phyloP scores from a whole-genome alignment of 805 yeast species.

The Hanseniaspora thailandica region DNA sequence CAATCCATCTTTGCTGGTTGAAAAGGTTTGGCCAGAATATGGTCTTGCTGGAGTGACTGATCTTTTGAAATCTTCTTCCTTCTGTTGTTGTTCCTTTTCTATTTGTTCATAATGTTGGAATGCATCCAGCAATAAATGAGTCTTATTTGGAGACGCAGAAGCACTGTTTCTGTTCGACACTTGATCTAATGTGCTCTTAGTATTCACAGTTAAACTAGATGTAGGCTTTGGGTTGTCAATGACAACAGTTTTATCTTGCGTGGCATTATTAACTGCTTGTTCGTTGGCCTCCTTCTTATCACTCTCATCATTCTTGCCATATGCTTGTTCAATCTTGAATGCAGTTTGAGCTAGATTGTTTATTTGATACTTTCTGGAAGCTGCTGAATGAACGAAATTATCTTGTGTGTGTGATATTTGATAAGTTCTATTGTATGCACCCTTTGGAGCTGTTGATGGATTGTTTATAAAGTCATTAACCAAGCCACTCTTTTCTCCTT shows the following conservation, averaged over 20 bases:
- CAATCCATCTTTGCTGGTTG: constrained; percentile 5
- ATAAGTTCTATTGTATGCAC: background rate
- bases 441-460: background rate
- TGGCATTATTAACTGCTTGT: background rate
- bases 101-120: constrained; percentile 14
- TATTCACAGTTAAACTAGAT: background rate
- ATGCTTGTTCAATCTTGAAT: constrained; percentile 11
- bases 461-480: background rate
- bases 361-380: constrained; percentile 11
- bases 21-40: background rate
- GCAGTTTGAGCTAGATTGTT: constrained; percentile 11
- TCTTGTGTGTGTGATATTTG: constrained; percentile 4
- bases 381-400: constrained; percentile 1
- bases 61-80: background rate
- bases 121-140: constrained; percentile 10
- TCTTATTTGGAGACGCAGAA: constrained; percentile 11
- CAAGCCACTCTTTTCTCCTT: background rate
- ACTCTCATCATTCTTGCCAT: background rate
- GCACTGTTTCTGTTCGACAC: background rate
- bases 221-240: background rate
- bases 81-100: constrained; percentile 3
- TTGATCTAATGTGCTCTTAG: background rate
- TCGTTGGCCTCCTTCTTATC: background rate
- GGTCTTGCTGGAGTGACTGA: constrained; percentile 7
- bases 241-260: background rate